Percentiles rank a stretch among this genome's conserved stretches.
Evolutionary conservation across 345 rosid genomes (phyloP).

Genomic region (Murraya koenigii): DNA sequence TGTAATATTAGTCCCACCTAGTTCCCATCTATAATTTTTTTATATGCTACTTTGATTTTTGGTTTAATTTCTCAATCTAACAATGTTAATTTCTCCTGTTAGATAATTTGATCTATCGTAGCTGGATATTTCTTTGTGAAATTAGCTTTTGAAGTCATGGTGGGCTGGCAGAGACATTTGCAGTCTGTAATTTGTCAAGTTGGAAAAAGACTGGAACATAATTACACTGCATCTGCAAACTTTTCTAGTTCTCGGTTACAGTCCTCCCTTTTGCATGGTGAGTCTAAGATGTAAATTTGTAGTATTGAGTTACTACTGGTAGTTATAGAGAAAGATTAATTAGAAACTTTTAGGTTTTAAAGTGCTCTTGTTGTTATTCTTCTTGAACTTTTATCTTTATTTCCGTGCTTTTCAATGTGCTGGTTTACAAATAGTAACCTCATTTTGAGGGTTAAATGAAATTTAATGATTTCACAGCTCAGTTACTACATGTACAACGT

Average conservation of each 20-base stretch:
- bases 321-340: neutral
- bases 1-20: too few species aligned
- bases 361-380: neutral
- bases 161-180: conserved; percentile 72
- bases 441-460: neutral
- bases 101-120: neutral
- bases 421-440: neutral
- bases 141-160: conserved; percentile 38
- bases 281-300: neutral
- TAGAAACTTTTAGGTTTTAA: too few species aligned
- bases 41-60: neutral
- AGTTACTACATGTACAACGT: conserved; percentile 31
- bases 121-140: neutral
- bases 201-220: conserved; percentile 38
- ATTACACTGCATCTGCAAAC: conserved; percentile 26
- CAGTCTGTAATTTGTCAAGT: conserved; percentile 46
- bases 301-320: neutral
- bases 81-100: neutral
- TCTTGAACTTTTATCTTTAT: neutral
- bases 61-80: neutral
- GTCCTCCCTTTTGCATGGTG: conserved; percentile 36
- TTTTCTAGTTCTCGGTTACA: conserved; percentile 30
- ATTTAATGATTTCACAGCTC: conserved; percentile 33
- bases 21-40: too few species aligned
- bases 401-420: neutral